Conservation (phyloP, 2,329 filamentous ascomycete species). For the Hortaea werneckii region DNA sequence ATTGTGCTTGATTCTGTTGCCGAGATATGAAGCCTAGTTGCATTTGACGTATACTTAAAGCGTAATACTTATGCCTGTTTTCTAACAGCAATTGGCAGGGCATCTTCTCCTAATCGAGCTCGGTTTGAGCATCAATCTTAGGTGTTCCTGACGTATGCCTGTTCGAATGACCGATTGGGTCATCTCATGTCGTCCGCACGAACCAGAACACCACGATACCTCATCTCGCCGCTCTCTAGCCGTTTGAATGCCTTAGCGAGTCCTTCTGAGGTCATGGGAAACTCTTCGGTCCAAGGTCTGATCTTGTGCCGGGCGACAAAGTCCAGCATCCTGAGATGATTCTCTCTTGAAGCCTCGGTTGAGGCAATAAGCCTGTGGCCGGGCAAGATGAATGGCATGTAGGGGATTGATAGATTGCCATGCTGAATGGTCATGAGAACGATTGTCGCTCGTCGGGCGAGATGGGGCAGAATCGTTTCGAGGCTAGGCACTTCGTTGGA, state of each 20-base stretch:
- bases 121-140: too few relatives aligned
- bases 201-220: conserved; percentile 34
- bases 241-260: conserved; percentile 32
- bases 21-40: too few relatives aligned
- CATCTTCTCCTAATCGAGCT: too few relatives aligned
- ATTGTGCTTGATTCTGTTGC: too few relatives aligned
- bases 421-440: conserved; percentile 26
- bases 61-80: too few relatives aligned
- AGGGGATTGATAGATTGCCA: conserved; percentile 20
- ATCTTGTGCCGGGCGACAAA: conserved; percentile 34
- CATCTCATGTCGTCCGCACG: background rate
- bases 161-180: too few relatives aligned
- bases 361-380: conserved; percentile 24
- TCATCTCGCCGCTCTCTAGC: conserved; percentile 33
- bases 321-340: conserved; percentile 32
- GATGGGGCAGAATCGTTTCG: conserved; percentile 16
- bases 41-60: too few relatives aligned
- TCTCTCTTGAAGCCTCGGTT: conserved; percentile 22
- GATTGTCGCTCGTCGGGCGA: conserved; percentile 23
- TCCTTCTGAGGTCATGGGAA: conserved; percentile 31
- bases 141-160: too few relatives aligned
- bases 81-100: too few relatives aligned
- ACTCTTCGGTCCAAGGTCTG: conserved; percentile 36
- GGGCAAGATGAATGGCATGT: conserved; percentile 26
- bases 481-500: conserved; percentile 22